Evolutionary conservation across 169 alveolate genomes (phyloP), one percentile per base, ranked within the genome.

Genomic region (Plasmodium reichenowi): DNA sequence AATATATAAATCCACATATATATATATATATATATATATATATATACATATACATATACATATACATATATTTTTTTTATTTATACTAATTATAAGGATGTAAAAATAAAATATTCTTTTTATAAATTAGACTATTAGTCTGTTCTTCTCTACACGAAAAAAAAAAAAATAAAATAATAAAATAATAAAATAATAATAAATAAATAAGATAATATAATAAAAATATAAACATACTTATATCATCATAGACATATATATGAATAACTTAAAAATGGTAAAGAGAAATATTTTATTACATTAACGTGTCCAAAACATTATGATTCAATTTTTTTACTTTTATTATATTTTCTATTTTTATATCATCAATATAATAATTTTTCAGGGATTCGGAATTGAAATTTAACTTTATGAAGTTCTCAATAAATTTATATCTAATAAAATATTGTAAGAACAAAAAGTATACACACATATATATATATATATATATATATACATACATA

Each of bases 41-140:
- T 38, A 38, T 6, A 38, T 38, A 38, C 5, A 38, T 38, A 29
- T 29, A 2, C 1, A 22, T 32, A 26, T 47, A 2, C 10, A 70
- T 47, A 17, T 60, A 2, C 47, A n/a, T 63, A 2, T 59, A 50
- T 10, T 15, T 48, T 22, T 8, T 64, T 26, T 66, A 8, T 4
- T 20, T 54, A 68, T 80, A 80, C 90, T 80, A 80, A 20, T 80
- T 67, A 68, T 80, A 80, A 45, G 90, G 90, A 38, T 80, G 90
- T 48, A 80, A 62, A 47, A 80, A 63, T 29, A 80, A 45, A 17
- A 80, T 26, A 29, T 80, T 80, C 32, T 80, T 80, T 22, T 80
- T 48, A 56, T 80, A 80, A 47, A 80, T 48, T 48, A 80, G 48
- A 17, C 90, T 80, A 52, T 68, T 80, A 22, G 70, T 24, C 15